Percentiles rank a stretch among this genome's conserved stretches.
Evolutionary conservation across 169 alveolate species (phyloP).

Genomic region (Hepatocystis sp.): DNA sequence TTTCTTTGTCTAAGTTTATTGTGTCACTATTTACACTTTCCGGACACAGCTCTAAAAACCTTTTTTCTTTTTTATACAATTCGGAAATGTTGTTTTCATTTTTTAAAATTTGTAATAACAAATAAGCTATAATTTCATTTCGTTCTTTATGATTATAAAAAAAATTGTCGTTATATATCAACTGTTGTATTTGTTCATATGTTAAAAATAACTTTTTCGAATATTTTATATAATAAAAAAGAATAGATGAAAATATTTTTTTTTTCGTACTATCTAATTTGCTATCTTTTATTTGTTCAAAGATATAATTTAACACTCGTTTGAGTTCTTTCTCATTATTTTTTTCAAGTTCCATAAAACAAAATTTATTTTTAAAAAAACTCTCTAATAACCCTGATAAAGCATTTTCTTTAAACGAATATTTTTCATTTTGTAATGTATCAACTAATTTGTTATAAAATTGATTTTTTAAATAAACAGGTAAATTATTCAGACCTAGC

Average conservation of each 20-base stretch:
- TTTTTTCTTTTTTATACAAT: constrained; percentile 14
- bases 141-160: constrained; percentile 23
- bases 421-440: constrained; percentile 23
- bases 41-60: constrained; percentile 1
- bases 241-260: constrained; percentile 13
- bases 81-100: constrained; percentile 24
- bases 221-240: constrained; percentile 48
- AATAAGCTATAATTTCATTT: constrained; percentile 47
- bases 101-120: constrained; percentile 13
- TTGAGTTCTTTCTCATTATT: constrained; percentile 21
- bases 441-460: constrained; percentile 27
- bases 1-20: not conserved
- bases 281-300: constrained; percentile 9
- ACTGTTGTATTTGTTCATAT: constrained; percentile 38
- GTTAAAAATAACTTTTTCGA: constrained; percentile 15
- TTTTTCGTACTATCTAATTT: constrained; percentile 33
- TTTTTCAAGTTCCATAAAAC: not conserved
- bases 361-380: constrained; percentile 36
- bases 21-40: not conserved
- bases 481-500: constrained; percentile 35
- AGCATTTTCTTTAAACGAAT: constrained; percentile 56
- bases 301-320: constrained; percentile 18
- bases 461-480: constrained; percentile 42
- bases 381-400: constrained; percentile 19
- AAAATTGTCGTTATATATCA: constrained; percentile 32